Percentiles rank a stretch among this genome's conserved stretches.
phyloP scores from a whole-genome alignment of 352 stramenopile species.

The Phytophthora europaea region DNA sequence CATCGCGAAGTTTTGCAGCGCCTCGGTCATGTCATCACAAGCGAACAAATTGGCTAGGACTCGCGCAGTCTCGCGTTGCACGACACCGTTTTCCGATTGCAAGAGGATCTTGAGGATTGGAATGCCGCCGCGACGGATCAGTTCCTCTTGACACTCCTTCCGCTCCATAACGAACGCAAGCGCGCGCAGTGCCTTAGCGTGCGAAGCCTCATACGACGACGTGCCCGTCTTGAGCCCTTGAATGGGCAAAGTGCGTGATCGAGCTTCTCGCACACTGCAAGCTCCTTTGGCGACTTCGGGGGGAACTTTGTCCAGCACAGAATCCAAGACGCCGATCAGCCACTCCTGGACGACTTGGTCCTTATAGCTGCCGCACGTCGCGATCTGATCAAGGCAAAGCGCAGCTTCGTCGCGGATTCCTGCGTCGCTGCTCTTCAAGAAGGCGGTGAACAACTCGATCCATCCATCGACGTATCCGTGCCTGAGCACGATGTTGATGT shows the following conservation, averaged over 20 bases:
- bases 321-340: conserved; percentile 79
- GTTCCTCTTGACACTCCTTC: conserved; percentile 65
- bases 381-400: conserved; percentile 69
- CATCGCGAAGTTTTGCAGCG: conserved; percentile 46
- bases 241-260: conserved; percentile 68
- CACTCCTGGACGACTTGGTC: conserved; percentile 79
- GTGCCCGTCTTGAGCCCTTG: conserved; percentile 36
- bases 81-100: conserved; percentile 47
- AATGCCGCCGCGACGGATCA: conserved; percentile 63
- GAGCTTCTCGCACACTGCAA: conserved; percentile 69
- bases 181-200: conserved; percentile 68
- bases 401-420: conserved; percentile 60
- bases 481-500: conserved; percentile 46
- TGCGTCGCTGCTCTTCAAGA: conserved; percentile 60
- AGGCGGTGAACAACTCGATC: conserved; percentile 83
- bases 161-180: conserved; percentile 68
- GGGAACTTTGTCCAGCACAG: conserved; percentile 67
- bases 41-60: conserved; percentile 78
- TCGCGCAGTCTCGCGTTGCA: conserved; percentile 69
- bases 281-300: conserved; percentile 51
- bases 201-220: conserved; percentile 52
- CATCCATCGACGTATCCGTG: conserved; percentile 76
- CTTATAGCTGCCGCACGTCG: conserved; percentile 48
- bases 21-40: conserved; percentile 55
- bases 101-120: conserved; percentile 65